A percentile compares a stretch with the other conserved stretches of the same genome.
These are phyloP conservation scores for Cyclotella atomus DNA, from an alignment of 108 stramenopile genomes.

Conservation along the genomic window DNA sequence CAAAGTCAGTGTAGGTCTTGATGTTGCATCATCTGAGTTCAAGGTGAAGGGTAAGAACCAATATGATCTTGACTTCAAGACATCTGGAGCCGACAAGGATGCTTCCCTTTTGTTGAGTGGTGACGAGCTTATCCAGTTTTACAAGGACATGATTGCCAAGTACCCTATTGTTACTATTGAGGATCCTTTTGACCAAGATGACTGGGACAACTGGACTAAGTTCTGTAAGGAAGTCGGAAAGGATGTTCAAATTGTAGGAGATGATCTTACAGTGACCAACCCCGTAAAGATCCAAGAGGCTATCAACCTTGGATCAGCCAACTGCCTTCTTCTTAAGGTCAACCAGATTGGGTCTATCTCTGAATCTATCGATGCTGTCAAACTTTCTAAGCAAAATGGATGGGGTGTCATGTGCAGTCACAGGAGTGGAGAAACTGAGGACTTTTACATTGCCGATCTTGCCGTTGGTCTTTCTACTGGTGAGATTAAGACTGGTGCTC, in stretches of 20 bases:
- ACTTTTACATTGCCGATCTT: conserved; percentile 99
- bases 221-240: conserved; percentile 89
- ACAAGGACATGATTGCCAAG: conserved; percentile 88
- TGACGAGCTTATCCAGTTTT: conserved; percentile 94
- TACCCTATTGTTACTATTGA: conserved; percentile 99
- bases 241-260: conserved; percentile 97
- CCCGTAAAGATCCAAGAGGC: conserved; percentile 95
- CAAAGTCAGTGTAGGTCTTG: conserved; percentile 96
- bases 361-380: conserved; percentile 99
- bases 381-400: conserved; percentile 96
- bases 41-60: conserved; percentile 90
- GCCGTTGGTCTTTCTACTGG: conserved; percentile 99
- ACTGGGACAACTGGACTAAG: conserved; percentile 97
- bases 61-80: conserved; percentile 99
- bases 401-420: conserved; percentile 99
- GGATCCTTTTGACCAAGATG: conserved; percentile 99
- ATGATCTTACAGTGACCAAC: conserved; percentile 99
- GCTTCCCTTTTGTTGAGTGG: conserved; percentile 82
- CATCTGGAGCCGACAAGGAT: conserved; percentile 84
- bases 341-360: conserved; percentile 99
- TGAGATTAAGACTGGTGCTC: conserved; percentile 99
- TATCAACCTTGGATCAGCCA: conserved; percentile 89
- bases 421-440: conserved; percentile 99
- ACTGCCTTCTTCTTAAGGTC: conserved; percentile 99
- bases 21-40: conserved; percentile 99